phyloP scores from a whole-genome alignment of 129 eudicot species.

The Tanacetum coccineum region DNA sequence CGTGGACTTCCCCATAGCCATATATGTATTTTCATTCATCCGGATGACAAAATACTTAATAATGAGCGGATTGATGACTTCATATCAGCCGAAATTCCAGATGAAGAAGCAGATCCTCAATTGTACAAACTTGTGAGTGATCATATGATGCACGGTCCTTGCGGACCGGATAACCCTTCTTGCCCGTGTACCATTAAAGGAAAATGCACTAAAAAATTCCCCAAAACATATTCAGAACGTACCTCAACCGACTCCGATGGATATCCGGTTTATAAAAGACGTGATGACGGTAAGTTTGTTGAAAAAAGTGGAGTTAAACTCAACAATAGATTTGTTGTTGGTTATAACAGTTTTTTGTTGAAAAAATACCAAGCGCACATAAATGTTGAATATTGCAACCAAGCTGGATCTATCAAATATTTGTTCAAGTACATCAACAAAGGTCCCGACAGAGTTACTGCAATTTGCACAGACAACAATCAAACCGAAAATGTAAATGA shows the following conservation, averaged over 20 bases:
- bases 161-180: background rate
- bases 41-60: background rate
- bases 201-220: background rate
- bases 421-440: background rate
- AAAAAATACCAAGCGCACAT: background rate
- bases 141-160: background rate
- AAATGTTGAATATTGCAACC: background rate
- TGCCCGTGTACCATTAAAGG: background rate
- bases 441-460: background rate
- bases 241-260: background rate
- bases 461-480: background rate
- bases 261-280: background rate
- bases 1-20: background rate
- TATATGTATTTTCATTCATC: background rate
- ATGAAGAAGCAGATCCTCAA: background rate
- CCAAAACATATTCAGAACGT: background rate
- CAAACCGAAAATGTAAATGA: too few relatives aligned
- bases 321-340: background rate
- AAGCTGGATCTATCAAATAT: background rate
- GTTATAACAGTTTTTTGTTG: too few relatives aligned
- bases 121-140: background rate
- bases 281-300: background rate
- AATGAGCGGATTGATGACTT: background rate
- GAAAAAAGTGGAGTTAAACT: background rate
- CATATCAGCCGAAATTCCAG: background rate